Evolutionary conservation across 176 grass and related monocot genomes (phyloP).

Genomic region (Carex parvula): DNA sequence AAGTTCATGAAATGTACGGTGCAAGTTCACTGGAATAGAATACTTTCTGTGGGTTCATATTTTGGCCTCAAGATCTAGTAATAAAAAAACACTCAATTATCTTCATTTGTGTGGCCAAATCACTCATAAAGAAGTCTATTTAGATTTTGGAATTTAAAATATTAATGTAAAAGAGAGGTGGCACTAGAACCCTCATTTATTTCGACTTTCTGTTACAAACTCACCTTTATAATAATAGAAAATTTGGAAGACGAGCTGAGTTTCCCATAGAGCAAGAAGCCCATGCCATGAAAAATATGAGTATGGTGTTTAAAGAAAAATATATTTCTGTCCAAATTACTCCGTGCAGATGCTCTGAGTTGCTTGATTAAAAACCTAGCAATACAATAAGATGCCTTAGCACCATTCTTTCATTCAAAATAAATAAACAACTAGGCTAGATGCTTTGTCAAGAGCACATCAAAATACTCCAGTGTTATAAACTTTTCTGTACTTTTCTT

Average conservation of each 20-base stretch:
- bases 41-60: neutral
- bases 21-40: neutral
- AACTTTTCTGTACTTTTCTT: neutral
- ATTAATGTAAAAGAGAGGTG: neutral
- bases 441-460: neutral
- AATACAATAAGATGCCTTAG: conserved; percentile 25
- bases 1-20: neutral
- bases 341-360: conserved; percentile 31
- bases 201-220: neutral
- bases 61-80: neutral
- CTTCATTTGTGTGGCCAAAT: neutral
- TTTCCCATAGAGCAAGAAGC: conserved; percentile 80
- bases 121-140: neutral
- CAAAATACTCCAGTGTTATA: neutral
- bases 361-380: conserved; percentile 65
- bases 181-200: neutral
- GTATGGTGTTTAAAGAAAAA: conserved; percentile 34
- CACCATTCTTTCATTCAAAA: neutral
- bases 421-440: neutral
- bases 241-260: conserved; percentile 68
- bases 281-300: conserved; percentile 61
- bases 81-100: neutral
- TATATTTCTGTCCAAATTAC: conserved; percentile 33
- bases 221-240: conserved; percentile 76
- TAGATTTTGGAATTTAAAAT: neutral